Conservation (phyloP, 192 early-diverging fungal genomes). For the Entomortierella beljakovae region DNA sequence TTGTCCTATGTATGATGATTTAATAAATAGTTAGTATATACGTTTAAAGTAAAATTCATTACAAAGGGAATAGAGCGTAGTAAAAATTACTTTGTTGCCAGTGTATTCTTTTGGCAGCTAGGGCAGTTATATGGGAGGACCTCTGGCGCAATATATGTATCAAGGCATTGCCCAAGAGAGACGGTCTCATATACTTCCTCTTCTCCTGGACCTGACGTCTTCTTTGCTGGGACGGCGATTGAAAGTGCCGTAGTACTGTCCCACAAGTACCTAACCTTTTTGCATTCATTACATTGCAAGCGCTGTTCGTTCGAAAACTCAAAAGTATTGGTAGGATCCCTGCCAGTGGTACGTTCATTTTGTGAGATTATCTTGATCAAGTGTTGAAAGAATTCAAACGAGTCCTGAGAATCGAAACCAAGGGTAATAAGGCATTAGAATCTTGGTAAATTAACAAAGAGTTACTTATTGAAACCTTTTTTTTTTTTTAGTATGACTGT, state of each 20-base stretch:
- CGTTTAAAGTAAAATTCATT: background rate
- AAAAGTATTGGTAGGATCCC: slow-evolving; percentile 84
- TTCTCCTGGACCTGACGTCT: slow-evolving; percentile 25
- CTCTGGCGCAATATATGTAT: slow-evolving; percentile 64
- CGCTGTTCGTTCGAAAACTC: slow-evolving; percentile 86
- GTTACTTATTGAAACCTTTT: slow-evolving; percentile 5
- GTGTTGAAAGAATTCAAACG: slow-evolving; percentile 93
- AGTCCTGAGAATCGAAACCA: no score
- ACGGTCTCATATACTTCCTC: slow-evolving; percentile 66
- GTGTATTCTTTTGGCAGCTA: slow-evolving; percentile 67
- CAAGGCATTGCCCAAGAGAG: slow-evolving; percentile 74
- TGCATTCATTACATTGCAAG: slow-evolving; percentile 88
- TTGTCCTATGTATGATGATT: slow-evolving; percentile 55
- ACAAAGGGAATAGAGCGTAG: background rate
- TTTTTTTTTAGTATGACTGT: background rate
- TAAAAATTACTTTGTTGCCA: slow-evolving; percentile 70
- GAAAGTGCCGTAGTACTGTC: slow-evolving; percentile 65
- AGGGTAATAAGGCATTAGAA: no score
- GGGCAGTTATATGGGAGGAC: slow-evolving; percentile 74
- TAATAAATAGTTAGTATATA: background rate
- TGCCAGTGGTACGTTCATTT: slow-evolving; percentile 74
- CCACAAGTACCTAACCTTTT: slow-evolving; percentile 80
- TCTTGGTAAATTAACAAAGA: background rate
- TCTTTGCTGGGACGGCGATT: slow-evolving; percentile 78
- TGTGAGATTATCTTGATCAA: slow-evolving; percentile 79